Evolutionary conservation across 2,329 filamentous ascomycete genomes (phyloP), one percentile per base, ranked within the genome.

Genomic region (Geosmithia morbida): DNA sequence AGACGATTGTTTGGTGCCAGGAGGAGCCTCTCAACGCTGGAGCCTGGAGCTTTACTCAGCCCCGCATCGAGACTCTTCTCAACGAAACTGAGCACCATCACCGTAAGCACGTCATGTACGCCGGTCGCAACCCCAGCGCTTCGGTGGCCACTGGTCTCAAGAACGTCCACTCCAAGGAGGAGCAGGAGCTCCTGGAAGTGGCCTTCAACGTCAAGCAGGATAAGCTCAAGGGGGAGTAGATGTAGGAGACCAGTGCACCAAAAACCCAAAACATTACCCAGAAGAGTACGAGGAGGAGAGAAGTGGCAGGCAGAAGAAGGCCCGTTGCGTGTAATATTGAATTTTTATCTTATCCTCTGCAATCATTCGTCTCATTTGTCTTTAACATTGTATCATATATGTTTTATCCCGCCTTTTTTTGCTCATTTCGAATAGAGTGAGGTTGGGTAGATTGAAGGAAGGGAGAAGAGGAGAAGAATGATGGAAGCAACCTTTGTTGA

Each of bases 21-120:
- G 92, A 98, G 66, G 92, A 98, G 73, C 92, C 92, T 30, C 79
- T 98, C 50, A 98, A 98, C 64, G 92, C 92, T 8, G 92, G 92
- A 65, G 87, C 87, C 44, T 98, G 92, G 92, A 88, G 81, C 62
- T 97, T 92, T 70, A 86, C 83, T n/a, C 92, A 98, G 70, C 92
- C 92, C 30, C 84, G 92, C 61, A 88, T 98, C 53, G 92, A 98
- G 79, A 98, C 90, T 8, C 70, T 98, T 54, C 76, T 98, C 55
- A 96, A 97, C 72, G 67, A 94, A 63, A 97, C 92, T 1, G 69
- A 94, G 69, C 75, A 94, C 69, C 90, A 97, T 71, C 82, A 94
- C 69, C 81, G 85, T 62, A 89, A 94, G 70, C 87, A 94, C 68
- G 88, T 96, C 62, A 87, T 96, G 80, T 98, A 97, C 66, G 92